phyloP scores from a whole-genome alignment of 805 yeast species.

The Debaryomyces castellii region DNA sequence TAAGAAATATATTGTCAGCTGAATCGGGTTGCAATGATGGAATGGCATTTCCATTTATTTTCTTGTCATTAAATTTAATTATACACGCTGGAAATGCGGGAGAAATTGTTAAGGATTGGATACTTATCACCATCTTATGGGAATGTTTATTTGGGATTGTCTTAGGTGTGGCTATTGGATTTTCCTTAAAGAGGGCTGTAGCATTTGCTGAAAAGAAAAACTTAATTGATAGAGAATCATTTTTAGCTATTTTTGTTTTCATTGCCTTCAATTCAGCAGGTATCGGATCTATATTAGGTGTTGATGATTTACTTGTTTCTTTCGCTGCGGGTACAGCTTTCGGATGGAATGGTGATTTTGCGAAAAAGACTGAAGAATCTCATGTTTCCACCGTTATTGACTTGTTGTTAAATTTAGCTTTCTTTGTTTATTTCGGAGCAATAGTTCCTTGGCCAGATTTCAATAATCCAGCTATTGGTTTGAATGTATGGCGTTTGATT shows the following conservation, averaged over 20 bases:
- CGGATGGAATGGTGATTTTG: slow-evolving; percentile 91
- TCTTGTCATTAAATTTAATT: slow-evolving; percentile 66
- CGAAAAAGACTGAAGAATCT: slow-evolving; percentile 76
- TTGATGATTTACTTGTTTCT: slow-evolving; percentile 83
- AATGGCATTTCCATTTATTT: slow-evolving; percentile 90
- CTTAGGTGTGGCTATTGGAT: slow-evolving; percentile 74
- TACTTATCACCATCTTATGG: slow-evolving; percentile 70
- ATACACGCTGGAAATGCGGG: slow-evolving; percentile 63
- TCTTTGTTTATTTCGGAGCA: slow-evolving; percentile 87
- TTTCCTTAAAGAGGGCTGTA: slow-evolving; percentile 64
- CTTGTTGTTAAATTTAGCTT: slow-evolving; percentile 75
- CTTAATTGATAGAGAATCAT: slow-evolving; percentile 84
- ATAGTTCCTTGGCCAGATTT: slow-evolving; percentile 85
- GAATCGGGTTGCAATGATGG: slow-evolving; percentile 94
- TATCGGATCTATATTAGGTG: slow-evolving; percentile 82
- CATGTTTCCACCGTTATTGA: slow-evolving; percentile 92
- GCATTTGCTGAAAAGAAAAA: slow-evolving; percentile 67
- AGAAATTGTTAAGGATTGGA: slow-evolving; percentile 77
- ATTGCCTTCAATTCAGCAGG: slow-evolving; percentile 86
- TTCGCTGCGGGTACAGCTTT: slow-evolving; percentile 94
- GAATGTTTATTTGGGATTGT: slow-evolving; percentile 80
- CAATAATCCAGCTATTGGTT: slow-evolving; percentile 60
- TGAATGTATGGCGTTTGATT: slow-evolving; percentile 76
- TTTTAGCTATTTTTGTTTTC: slow-evolving; percentile 79
- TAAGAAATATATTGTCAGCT: slow-evolving; percentile 78